These are phyloP conservation scores for Cornus suecica DNA, from an alignment of 148 eudicot species.

Conservation along the genomic window DNA sequence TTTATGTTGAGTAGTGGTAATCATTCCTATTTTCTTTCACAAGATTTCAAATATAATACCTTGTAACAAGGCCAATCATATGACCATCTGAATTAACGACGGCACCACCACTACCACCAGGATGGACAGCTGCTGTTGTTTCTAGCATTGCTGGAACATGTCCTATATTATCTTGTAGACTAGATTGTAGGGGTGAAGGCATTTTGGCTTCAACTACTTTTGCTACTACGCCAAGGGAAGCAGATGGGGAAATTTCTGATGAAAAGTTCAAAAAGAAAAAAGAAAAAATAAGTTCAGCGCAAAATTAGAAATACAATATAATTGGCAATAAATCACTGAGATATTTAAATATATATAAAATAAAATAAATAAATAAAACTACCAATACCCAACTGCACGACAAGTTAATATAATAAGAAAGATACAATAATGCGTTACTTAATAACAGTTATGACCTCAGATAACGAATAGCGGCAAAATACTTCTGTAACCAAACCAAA, in stretches of 20 bases:
- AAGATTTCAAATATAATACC: constrained; percentile 39
- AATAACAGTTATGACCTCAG: too few species aligned
- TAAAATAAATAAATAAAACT: neutral
- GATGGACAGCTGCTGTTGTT: constrained; percentile 98
- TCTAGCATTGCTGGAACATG: constrained; percentile 81
- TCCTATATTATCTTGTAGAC: constrained; percentile 14
- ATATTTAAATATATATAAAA: neutral
- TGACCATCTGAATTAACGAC: constrained; percentile 70
- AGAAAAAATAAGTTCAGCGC: constrained; percentile 9
- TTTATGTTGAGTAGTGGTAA: neutral
- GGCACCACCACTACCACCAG: constrained; percentile 98
- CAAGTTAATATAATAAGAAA: too few species aligned
- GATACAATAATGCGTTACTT: too few species aligned
- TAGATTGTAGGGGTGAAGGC: constrained; percentile 18
- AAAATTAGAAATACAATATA: neutral
- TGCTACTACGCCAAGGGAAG: constrained; percentile 74
- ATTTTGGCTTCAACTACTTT: constrained; percentile 70
- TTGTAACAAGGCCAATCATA: constrained; percentile 94
- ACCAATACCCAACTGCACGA: neutral
- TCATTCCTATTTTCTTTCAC: neutral
- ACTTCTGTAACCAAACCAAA: too few species aligned
- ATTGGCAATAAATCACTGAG: neutral
- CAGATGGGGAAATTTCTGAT: constrained; percentile 76
- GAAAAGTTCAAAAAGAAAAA: constrained; percentile 11
- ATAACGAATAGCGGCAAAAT: too few species aligned